A percentile compares a stretch with the other conserved stretches of the same genome.
Conservation (phyloP, 2,329 filamentous ascomycete genomes). For the Hypoxylon sp. region DNA sequence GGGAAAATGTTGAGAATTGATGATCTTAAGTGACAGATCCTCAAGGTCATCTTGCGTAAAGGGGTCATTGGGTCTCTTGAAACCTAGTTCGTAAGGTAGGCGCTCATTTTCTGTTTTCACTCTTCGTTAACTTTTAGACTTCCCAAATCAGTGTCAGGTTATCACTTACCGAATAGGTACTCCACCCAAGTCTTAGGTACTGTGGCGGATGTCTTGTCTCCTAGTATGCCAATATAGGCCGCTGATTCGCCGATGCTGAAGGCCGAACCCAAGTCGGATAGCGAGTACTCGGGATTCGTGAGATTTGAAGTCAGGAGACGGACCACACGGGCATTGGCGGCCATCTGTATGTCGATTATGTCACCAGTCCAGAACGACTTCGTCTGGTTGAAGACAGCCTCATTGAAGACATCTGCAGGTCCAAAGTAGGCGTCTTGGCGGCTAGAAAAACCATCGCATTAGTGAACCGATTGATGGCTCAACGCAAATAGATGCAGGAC, state of each 20-base stretch:
- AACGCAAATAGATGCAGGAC: background rate
- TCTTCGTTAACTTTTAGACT: slow-evolving; percentile 10
- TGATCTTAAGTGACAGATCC: background rate
- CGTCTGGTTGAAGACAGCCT: slow-evolving; percentile 41
- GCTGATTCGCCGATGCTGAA: slow-evolving; percentile 38
- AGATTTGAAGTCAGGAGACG: slow-evolving; percentile 39
- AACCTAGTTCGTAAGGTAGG: slow-evolving; percentile 36
- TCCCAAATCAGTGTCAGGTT: background rate
- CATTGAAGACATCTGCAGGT: slow-evolving; percentile 35
- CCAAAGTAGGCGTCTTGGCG: slow-evolving; percentile 40
- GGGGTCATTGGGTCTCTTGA: slow-evolving; percentile 1
- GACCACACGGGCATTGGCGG: slow-evolving; percentile 32
- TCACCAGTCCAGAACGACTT: slow-evolving; percentile 39
- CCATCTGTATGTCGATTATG: slow-evolving; percentile 39
- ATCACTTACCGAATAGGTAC: slow-evolving; percentile 39
- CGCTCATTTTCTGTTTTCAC: slow-evolving; percentile 30
- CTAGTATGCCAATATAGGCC: slow-evolving; percentile 37
- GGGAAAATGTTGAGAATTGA: slow-evolving; percentile 23
- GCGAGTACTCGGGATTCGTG: slow-evolving; percentile 41
- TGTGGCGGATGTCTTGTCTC: slow-evolving; percentile 29
- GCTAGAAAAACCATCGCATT: slow-evolving; percentile 9
- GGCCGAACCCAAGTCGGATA: slow-evolving; percentile 30
- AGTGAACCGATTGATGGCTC: background rate
- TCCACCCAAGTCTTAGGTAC: slow-evolving; percentile 35
- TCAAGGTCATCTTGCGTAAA: slow-evolving; percentile 14